Percentiles rank a stretch among this genome's conserved stretches.
These are phyloP conservation scores for Naganishia friedmannii DNA, from an alignment of 768 basidiomycete genomes.

Conservation along the genomic window DNA sequence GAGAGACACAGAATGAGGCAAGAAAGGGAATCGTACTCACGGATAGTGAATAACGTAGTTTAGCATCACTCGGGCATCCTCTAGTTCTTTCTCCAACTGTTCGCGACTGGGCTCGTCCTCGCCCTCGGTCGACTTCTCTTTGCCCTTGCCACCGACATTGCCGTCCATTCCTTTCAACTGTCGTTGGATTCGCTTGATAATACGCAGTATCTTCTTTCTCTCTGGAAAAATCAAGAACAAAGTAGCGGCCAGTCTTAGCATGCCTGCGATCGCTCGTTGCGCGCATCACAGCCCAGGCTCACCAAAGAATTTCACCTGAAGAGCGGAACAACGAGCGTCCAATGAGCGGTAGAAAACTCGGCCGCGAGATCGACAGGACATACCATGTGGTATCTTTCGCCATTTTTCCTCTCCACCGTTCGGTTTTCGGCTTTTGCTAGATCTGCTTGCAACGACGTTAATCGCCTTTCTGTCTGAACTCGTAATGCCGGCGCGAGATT, in stretches of 20 bases:
- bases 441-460: constrained; percentile 66
- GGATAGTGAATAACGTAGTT: constrained; percentile 69
- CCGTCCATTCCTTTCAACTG: constrained; percentile 22
- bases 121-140: neutral
- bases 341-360: neutral
- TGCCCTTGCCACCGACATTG: neutral
- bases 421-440: constrained; percentile 45
- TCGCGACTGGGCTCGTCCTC: constrained; percentile 50
- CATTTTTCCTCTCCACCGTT: constrained; percentile 60
- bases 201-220: constrained; percentile 77
- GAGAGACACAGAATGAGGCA: neutral
- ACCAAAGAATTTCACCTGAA: constrained; percentile 84
- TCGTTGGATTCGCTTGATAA: constrained; percentile 56
- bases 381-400: constrained; percentile 74
- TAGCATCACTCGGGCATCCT: constrained; percentile 73
- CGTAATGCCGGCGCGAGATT: constrained; percentile 79
- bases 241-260: neutral
- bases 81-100: constrained; percentile 57
- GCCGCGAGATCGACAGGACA: constrained; percentile 16
- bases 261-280: neutral
- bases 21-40: constrained; percentile 54
- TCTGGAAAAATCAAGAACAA: constrained; percentile 56
- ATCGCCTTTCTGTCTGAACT: constrained; percentile 72
- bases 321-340: neutral
- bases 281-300: constrained; percentile 22